A percentile compares a stretch with the other conserved stretches of the same genome.
These are phyloP conservation scores for Ballota nigra DNA, from an alignment of 257 asterid genomes.

Conservation along the genomic window DNA sequence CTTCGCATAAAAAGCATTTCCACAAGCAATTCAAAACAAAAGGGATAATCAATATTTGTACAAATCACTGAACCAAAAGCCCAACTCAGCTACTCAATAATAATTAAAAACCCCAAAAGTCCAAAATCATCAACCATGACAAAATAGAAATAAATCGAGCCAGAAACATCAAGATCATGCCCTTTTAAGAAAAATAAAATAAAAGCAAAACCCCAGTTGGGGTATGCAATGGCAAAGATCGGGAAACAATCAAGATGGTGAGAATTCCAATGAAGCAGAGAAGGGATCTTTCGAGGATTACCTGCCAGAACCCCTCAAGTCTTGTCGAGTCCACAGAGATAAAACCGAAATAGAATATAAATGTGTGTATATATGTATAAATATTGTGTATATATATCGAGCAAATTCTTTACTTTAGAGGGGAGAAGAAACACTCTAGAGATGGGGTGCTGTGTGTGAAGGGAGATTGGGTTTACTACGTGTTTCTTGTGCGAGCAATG, in stretches of 20 bases:
- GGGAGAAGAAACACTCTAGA: conserved; percentile 13
- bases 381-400: neutral
- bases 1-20: neutral
- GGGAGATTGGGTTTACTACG: conserved; percentile 20
- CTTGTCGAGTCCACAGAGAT: conserved; percentile 37
- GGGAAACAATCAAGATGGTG: conserved; percentile 25
- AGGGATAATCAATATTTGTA: conserved; percentile 11
- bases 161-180: conserved; percentile 41
- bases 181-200: neutral
- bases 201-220: conserved; percentile 19
- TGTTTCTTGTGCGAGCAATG: conserved; percentile 25
- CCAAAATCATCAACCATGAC: conserved; percentile 31
- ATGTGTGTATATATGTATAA: neutral
- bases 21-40: neutral
- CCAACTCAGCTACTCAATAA: conserved; percentile 27
- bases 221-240: conserved; percentile 24
- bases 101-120: conserved; percentile 25
- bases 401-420: conserved; percentile 15
- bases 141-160: conserved; percentile 30
- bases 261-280: conserved; percentile 11
- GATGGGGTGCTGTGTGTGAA: conserved; percentile 20
- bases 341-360: conserved; percentile 13
- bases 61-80: conserved; percentile 20
- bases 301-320: conserved; percentile 36
- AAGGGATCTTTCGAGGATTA: conserved; percentile 16